Percentiles rank a stretch among this genome's conserved stretches.
Evolutionary conservation across 305 asterid species (phyloP).

Genomic region (Fraxinus xanthoxyloides): DNA sequence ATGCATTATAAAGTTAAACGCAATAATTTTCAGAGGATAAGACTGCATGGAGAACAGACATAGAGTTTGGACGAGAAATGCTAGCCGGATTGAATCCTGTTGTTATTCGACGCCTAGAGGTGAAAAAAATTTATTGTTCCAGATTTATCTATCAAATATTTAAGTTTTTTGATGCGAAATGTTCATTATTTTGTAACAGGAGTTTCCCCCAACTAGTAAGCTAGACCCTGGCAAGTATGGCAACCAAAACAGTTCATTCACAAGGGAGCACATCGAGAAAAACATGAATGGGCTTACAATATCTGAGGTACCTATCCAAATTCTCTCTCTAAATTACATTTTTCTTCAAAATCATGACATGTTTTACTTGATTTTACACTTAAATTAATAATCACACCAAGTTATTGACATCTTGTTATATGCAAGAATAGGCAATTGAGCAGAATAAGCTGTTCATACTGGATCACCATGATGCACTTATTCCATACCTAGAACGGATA

Average conservation of each 20-base stretch:
- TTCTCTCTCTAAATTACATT: neutral
- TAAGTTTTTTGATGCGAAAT: neutral
- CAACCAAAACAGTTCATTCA: constrained; percentile 44
- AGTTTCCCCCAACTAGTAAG: constrained; percentile 57
- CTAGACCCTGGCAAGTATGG: constrained; percentile 45
- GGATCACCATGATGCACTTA: constrained; percentile 60
- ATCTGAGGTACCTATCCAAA: constrained; percentile 32
- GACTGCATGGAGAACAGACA: constrained; percentile 69
- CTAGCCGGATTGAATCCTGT: constrained; percentile 72
- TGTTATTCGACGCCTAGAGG: constrained; percentile 45
- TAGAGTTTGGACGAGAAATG: constrained; percentile 67
- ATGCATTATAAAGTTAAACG: neutral
- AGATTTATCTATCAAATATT: neutral
- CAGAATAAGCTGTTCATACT: constrained; percentile 45
- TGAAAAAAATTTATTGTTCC: neutral
- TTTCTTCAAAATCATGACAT: neutral
- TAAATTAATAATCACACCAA: neutral
- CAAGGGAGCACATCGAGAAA: constrained; percentile 36
- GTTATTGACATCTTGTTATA: neutral
- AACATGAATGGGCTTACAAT: constrained; percentile 47
- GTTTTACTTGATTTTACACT: neutral
- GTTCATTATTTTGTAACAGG: constrained; percentile 27
- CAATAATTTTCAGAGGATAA: constrained; percentile 33
- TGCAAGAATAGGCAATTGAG: constrained; percentile 37
- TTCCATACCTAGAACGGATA: constrained; percentile 54